Base-by-base conservation (phyloP, 176 grass and related monocot species). In the Alopecurus myosuroides region DNA sequence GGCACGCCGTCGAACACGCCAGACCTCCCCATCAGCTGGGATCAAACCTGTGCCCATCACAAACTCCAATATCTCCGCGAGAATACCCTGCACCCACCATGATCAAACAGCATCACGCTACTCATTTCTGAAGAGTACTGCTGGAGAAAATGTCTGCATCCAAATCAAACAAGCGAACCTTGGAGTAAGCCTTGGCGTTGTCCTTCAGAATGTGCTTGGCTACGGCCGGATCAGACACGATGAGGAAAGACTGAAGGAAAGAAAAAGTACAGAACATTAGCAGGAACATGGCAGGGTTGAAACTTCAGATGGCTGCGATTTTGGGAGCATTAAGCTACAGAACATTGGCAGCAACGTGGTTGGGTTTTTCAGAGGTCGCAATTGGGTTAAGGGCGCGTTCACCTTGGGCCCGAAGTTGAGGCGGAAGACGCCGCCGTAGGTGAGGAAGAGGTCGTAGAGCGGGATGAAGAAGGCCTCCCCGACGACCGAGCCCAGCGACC, bases 371-470 rank as follows among this genome's bases (percentile, higher is more conserved):
- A 60, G 56, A 60, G 23, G 56, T 2, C 1, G 56, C 56, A 6
- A 60, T 60, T 57, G 6, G 53, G 22, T 26, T 26, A 25, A 58
- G 44, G 76, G 37, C 1, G 0, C 4, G 42, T 7, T 88, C 42
- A 98, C 97, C 93, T 99, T 99, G 49, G 97, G 97, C 0, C 97
- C 97, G 22, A 99, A 92, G 26, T 85, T 94, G 85, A 99, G 97
- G 30, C 97, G 93, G 70, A 99, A 99, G 76, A 99, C 94, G 52
- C 97, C 97, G 58, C 97, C 97, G 82, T 99, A 96, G 67, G 86
- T 86, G 68, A 96, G 83, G 87, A 89, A 96, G 46, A 99, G 97
- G 29, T 96, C 97, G 13, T 99, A 99, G 3, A 99, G 88, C 48
- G 93, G 97, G 7, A 99, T 55, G 85, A 96, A 94, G 91, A 99